phyloP scores from a whole-genome alignment of 805 yeast genomes.

The Yamadazyma ubonensis region DNA sequence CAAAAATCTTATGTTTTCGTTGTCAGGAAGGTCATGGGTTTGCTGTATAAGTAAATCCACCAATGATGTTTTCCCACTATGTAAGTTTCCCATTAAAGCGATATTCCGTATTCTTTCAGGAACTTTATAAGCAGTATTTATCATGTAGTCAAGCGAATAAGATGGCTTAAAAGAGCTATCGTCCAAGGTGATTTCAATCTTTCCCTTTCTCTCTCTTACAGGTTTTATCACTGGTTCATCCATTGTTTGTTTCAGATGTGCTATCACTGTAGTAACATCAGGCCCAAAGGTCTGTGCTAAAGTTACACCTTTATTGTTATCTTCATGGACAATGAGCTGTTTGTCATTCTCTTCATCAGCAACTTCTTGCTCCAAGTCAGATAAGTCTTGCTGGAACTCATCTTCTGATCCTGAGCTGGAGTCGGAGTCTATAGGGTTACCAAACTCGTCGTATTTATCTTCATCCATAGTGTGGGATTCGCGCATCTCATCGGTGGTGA shows the following conservation, averaged over 20 bases:
- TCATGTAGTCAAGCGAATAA: constrained; percentile 64
- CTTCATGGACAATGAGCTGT: constrained; percentile 11
- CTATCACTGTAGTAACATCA: constrained; percentile 64
- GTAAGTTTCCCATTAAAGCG: constrained; percentile 74
- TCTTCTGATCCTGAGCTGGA: constrained; percentile 1
- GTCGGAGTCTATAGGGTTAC: constrained; percentile 54
- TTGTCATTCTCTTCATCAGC: too few species aligned
- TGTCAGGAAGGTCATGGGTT: constrained; percentile 51
- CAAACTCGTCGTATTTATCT: constrained; percentile 78
- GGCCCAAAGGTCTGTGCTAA: constrained; percentile 18
- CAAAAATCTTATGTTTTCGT: constrained; percentile 53
- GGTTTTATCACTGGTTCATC: constrained; percentile 24
- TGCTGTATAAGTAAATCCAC: constrained; percentile 65
- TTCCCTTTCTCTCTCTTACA: constrained; percentile 27
- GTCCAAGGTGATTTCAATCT: constrained; percentile 29
- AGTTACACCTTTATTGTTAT: constrained; percentile 1
- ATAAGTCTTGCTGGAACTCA: constrained; percentile 6
- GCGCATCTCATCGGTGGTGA: background rate
- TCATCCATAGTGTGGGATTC: constrained; percentile 48
- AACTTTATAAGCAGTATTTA: constrained; percentile 39
- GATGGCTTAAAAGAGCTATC: constrained; percentile 28
- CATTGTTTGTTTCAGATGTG: constrained; percentile 33
- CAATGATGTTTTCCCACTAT: constrained; percentile 84
- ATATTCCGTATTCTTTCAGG: constrained; percentile 73
- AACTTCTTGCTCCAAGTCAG: constrained; percentile 12